Base-by-base conservation (phyloP, 768 basidiomycete genomes). In the Lepiota brunneoincarnata region DNA sequence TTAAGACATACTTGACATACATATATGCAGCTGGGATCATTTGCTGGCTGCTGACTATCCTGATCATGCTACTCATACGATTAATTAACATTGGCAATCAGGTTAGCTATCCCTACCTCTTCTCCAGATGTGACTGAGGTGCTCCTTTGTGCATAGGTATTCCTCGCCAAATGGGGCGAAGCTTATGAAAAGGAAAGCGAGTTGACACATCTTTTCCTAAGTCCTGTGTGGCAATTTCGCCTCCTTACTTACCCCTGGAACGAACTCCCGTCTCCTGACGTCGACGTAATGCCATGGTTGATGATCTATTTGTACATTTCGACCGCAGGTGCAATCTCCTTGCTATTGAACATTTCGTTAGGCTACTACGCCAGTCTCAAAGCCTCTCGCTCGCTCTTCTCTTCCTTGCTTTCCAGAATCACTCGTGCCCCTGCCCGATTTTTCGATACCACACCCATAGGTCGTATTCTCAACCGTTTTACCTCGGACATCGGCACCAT, bases 381-480 rank as follows among this genome's bases (percentile, higher is more conserved):
- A 55, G 86, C 87, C 1, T 83, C 84, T 18, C 77, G 84, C 1
- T 72, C 73, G 5, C 72, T 89, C 10, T 90, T 89, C 68, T 62
- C 69, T 3, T 64, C 72, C 6, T 76, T 87, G 52, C 72, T 88
- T 10, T 68, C 66, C 37, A 66, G 84, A 23, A 69, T 89, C 7
- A 77, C 82, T 6, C 73, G 81, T 37, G 86, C 87, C 0, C 86
- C 86, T 2, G 73, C 79, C 20, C 80, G 85, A 1, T 87, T 88
- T 66, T 89, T 87, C 67, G 88, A 89, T 61, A 72, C 78, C 36
- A 89, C 86, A 3, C 88, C 88, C 1, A 82, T 87, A 36, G 91
- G 91, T 9, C 74, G 88, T 6, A 87, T 93, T 59, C 75, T 89
- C 36, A 91, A 92, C 61, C 80, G 92, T 15, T 89, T 93, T 63